Base-by-base conservation (phyloP, 768 basidiomycete genomes). In the Boletus sp. region DNA sequence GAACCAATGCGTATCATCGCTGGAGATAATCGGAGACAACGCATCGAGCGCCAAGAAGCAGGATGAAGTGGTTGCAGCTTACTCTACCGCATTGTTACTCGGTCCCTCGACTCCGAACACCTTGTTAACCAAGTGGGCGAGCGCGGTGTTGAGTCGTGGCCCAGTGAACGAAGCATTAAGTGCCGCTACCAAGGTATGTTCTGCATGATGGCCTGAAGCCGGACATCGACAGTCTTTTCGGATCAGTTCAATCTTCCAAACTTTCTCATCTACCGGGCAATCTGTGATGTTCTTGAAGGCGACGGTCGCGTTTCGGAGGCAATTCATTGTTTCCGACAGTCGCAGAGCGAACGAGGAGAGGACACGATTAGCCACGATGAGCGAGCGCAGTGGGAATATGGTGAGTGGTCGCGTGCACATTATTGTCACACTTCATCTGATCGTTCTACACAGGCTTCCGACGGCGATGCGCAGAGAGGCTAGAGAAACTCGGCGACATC, bases 61-160 rank as follows among this genome's bases (percentile, higher is more conserved):
- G 7, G 54, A 56, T 1, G n/a, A 51, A 38, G 49, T 44, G 6
- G 17, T 47, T 19, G 19, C 3, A 3, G 35, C 34, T 13, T 60
- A 60, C 23, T 49, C 53, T 0, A 37, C 7, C 15, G 54, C 51
- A 1, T 29, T 60, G 7, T 47, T 32, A 0, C 39, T 59, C 19
- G 5, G 30, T 33, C 32, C 50, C 3, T 15, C 54, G 11, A 29
- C 3, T 7, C 40, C 54, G 4, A 34, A 44, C 2, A 5, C 10
- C n/a, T 4, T 60, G 3, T 14, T 60, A 0, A 13, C 0, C 7
- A 60, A 61, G 17, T 61, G 60, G 58, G 45, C 15, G 23, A 35
- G 8, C 1, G 19, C 21, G 1, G 27, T 27, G 33, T 15, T 60
- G 29, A 23, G 10, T 7, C 43, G 29, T 25, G 7, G 45, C 21